phyloP scores from a whole-genome alignment of 768 basidiomycete species.

The Trametes coccinea region DNA sequence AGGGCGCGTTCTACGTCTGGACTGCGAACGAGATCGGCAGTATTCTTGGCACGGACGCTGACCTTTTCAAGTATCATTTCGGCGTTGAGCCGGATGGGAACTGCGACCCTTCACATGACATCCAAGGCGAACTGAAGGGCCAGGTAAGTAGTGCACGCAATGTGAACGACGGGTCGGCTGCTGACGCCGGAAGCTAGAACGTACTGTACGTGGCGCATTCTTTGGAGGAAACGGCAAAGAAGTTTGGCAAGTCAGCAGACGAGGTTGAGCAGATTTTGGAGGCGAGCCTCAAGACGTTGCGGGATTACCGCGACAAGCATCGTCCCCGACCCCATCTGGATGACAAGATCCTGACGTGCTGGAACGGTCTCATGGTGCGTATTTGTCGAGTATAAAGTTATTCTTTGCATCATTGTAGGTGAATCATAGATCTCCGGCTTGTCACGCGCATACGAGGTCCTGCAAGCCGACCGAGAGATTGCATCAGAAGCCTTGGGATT shows the following conservation, averaged over 20 bases:
- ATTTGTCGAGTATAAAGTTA: not conserved
- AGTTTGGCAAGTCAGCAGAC: conserved; percentile 22
- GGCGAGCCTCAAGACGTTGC: conserved; percentile 26
- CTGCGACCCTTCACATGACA: conserved; percentile 38
- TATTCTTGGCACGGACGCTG: conserved; percentile 32
- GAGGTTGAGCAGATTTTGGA: conserved; percentile 28
- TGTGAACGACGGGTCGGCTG: not conserved
- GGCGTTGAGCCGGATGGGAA: conserved; percentile 39
- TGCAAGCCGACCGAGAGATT: not conserved
- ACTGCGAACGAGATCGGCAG: conserved; percentile 34
- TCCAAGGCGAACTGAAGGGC: conserved; percentile 38
- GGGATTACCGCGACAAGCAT: conserved; percentile 34
- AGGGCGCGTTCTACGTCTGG: conserved; percentile 45
- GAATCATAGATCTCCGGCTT: conserved; percentile 27
- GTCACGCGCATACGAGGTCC: conserved; percentile 22
- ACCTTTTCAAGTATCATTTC: conserved; percentile 35
- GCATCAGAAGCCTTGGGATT: conserved; percentile 7
- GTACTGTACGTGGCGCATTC: conserved; percentile 27
- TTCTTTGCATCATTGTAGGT: not conserved
- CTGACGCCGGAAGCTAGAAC: conserved; percentile 16
- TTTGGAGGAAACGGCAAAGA: conserved; percentile 22
- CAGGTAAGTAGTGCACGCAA: conserved; percentile 18
- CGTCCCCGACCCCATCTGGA: conserved; percentile 42
- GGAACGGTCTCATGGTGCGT: conserved; percentile 44
- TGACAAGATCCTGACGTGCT: conserved; percentile 43